A percentile compares a stretch with the other conserved stretches of the same genome.
phyloP scores from a whole-genome alignment of 2,329 filamentous ascomycete genomes.

The Ceratocystis harringtonii region DNA sequence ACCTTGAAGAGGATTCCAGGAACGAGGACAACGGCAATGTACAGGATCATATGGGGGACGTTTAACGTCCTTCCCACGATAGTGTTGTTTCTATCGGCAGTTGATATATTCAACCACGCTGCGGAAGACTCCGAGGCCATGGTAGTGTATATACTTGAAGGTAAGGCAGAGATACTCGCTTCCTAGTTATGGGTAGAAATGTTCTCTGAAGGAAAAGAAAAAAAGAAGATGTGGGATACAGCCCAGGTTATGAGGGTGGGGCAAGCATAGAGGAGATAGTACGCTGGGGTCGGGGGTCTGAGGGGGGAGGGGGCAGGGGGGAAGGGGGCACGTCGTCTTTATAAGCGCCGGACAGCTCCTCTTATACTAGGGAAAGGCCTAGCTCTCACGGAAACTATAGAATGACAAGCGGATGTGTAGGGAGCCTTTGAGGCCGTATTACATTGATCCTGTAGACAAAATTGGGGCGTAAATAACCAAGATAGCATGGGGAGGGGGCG shows the following conservation, averaged over 20 bases:
- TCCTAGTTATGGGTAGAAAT: background rate
- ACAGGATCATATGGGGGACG: slow-evolving; percentile 28
- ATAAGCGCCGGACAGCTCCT: background rate
- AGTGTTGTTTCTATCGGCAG: background rate
- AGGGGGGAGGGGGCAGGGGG: too few species aligned
- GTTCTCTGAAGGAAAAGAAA: background rate
- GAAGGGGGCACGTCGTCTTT: background rate
- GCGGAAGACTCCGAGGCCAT: slow-evolving; percentile 15
- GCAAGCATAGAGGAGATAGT: background rate
- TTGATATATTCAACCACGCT: slow-evolving; percentile 12
- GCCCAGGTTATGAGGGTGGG: background rate
- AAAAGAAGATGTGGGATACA: background rate
- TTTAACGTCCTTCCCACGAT: slow-evolving; percentile 25
- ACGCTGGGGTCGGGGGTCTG: too few species aligned
- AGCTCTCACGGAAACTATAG: background rate
- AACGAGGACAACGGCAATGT: slow-evolving; percentile 28
- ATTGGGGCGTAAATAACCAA: background rate
- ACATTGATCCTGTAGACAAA: background rate
- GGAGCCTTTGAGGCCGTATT: background rate
- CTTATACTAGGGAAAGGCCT: background rate
- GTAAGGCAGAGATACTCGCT: background rate
- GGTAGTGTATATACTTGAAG: background rate
- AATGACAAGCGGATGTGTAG: background rate
- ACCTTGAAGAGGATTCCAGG: slow-evolving; percentile 31
- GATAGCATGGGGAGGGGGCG: background rate